A percentile compares a stretch with the other conserved stretches of the same genome.
Evolutionary conservation across 148 eudicot species (phyloP).

Genomic region (Oxyria digyna): DNA sequence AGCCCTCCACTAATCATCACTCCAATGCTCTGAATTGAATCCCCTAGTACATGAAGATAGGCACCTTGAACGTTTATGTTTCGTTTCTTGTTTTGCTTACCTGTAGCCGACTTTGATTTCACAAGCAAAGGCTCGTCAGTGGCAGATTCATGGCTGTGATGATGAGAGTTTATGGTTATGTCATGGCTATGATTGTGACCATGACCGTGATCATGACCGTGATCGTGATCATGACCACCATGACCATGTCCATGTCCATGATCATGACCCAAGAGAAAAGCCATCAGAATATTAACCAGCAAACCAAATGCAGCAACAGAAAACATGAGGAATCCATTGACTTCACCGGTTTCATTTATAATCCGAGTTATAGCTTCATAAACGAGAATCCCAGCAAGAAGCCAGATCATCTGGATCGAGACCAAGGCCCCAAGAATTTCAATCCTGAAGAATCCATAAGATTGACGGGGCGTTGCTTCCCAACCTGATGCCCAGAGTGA

Average conservation of each 20-base stretch:
- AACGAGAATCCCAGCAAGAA: constrained; percentile 50
- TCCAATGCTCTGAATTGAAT: constrained; percentile 44
- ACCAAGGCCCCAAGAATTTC: constrained; percentile 51
- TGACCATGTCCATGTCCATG: constrained; percentile 23
- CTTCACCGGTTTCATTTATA: constrained; percentile 39
- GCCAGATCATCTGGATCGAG: constrained; percentile 60
- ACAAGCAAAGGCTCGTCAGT: constrained; percentile 20
- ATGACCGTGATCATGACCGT: constrained; percentile 19
- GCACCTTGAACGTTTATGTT: constrained; percentile 62
- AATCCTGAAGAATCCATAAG: constrained; percentile 54
- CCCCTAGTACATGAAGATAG: constrained; percentile 46
- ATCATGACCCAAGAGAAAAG: constrained; percentile 26
- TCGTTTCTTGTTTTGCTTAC: constrained; percentile 22
- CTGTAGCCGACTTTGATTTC: constrained; percentile 7
- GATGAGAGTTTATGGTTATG: background rate
- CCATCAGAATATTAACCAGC: constrained; percentile 46
- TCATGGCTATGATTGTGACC: constrained; percentile 4
- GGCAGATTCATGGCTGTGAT: constrained; percentile 22
- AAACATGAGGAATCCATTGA: constrained; percentile 49
- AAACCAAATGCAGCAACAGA: constrained; percentile 46
- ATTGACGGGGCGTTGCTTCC: constrained; percentile 57
- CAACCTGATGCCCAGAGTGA: constrained; percentile 57
- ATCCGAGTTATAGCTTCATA: constrained; percentile 50
- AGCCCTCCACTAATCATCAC: constrained; percentile 49
- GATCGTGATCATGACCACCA: constrained; percentile 8